phyloP scores from a whole-genome alignment of 768 basidiomycete genomes.

The Mycena venus region DNA sequence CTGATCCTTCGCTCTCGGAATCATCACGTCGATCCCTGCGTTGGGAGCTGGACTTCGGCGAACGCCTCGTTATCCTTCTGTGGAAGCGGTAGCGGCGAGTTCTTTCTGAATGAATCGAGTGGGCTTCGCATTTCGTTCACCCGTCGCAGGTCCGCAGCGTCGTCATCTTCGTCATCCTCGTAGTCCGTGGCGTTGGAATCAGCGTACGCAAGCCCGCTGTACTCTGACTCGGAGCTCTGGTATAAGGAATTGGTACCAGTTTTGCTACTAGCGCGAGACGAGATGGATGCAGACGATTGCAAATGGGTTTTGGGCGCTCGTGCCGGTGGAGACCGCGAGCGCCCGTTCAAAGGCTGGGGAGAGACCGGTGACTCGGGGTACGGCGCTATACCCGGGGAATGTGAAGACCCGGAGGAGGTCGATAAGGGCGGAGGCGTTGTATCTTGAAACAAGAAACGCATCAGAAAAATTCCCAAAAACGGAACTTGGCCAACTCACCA shows the following conservation, averaged over 20 bases:
- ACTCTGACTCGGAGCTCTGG: slow-evolving; percentile 59
- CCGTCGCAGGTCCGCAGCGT: slow-evolving; percentile 30
- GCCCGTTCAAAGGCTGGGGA: slow-evolving; percentile 10
- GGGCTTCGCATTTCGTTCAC: slow-evolving; percentile 25
- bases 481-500: slow-evolving; percentile 48
- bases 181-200: slow-evolving; percentile 63
- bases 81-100: slow-evolving; percentile 3
- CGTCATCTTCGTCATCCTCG: slow-evolving; percentile 48
- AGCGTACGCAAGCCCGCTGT: slow-evolving; percentile 63
- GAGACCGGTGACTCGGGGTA: slow-evolving; percentile 29
- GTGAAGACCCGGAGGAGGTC: slow-evolving; percentile 26
- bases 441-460: slow-evolving; percentile 36
- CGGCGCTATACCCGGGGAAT: slow-evolving; percentile 30
- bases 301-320: slow-evolving; percentile 10
- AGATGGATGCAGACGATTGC: slow-evolving; percentile 23
- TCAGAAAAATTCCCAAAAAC: slow-evolving; percentile 19
- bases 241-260: slow-evolving; percentile 34
- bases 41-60: background rate
- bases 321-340: slow-evolving; percentile 18
- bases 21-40: background rate
- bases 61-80: background rate
- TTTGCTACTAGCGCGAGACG: slow-evolving; percentile 15
- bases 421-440: slow-evolving; percentile 31
- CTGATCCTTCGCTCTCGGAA: slow-evolving; percentile 11
- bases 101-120: background rate